Evolutionary conservation across 306 rosid genomes (phyloP), one percentile per base, ranked within the genome.

Genomic region (Lathyrus aphaca): DNA sequence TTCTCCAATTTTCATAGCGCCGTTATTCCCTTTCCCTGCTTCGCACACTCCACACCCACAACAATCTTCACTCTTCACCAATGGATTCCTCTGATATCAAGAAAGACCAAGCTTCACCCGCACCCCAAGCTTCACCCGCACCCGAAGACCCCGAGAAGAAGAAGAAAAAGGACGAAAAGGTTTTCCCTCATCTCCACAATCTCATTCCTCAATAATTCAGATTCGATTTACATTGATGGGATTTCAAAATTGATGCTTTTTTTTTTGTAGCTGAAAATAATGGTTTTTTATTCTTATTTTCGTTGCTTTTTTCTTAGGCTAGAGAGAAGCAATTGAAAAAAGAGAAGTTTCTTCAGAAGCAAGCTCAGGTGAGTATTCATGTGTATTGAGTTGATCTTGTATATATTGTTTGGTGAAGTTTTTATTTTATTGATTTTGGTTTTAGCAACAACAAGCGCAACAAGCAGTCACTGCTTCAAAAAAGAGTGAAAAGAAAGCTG

Each of bases 101-200:
- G 6, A 66, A 80, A 44, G 72, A 68, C 13, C 82, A 83, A 68
- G 42, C 83, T 48, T 55, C 72, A 18, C 38, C 70, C 17, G 90
- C 84, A 3, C 61, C 63, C 18, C 91, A 90, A 73, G 98, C 83
- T 48, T 55, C 72, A 18, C 38, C 70, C 17, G 90, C 84, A 3
- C 61, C 63, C 18, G 94, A 90, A 73, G 98, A 93, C 74, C 98
- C 91, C 0, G 98, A 93, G 81, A 91, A 84, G 86, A 94, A 91
- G 66, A 94, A 84, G 87, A 94, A 91, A 74, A 94, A 94, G 79
- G 92, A 91, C 44, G 97, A 91, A 66, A 94, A 94, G 99, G 97
- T 35, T 35, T 7, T 87, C 35, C 5, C 27, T 1, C 62, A 1
- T 42, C 43, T 5, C 10, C 56, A 37, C 12, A 54, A 4, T 30